Percentiles rank a stretch among this genome's conserved stretches.
phyloP scores from a whole-genome alignment of 257 asterid species.

The Cynanchum wilfordii region DNA sequence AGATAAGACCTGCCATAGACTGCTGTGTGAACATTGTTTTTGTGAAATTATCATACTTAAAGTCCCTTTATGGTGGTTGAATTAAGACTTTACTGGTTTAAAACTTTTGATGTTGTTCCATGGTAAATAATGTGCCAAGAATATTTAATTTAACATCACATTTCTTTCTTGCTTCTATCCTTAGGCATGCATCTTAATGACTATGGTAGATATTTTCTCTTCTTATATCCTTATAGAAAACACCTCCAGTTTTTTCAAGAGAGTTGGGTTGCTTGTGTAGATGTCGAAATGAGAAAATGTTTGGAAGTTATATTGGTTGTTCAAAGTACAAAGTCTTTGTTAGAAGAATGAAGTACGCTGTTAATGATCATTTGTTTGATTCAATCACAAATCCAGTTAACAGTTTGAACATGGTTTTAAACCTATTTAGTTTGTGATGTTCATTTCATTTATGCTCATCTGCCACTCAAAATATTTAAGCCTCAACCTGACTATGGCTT shows the following conservation, averaged over 20 bases:
- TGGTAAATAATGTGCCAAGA: neutral
- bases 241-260: neutral
- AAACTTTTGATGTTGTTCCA: neutral
- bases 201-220: neutral
- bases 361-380: neutral
- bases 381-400: neutral
- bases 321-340: neutral
- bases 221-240: neutral
- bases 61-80: neutral
- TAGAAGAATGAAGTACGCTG: neutral
- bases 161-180: neutral
- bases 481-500: constrained; percentile 16
- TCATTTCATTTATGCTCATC: constrained; percentile 8
- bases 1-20: neutral
- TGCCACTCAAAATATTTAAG: constrained; percentile 6
- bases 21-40: neutral
- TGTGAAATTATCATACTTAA: neutral
- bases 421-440: neutral
- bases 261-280: neutral
- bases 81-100: neutral
- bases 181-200: neutral
- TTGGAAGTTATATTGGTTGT: neutral
- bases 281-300: neutral
- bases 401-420: neutral
- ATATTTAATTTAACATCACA: neutral